Percentiles rank a stretch among this genome's conserved stretches.
Conservation (phyloP, 2,329 filamentous ascomycete species). For the Escovopsis sp. region DNA sequence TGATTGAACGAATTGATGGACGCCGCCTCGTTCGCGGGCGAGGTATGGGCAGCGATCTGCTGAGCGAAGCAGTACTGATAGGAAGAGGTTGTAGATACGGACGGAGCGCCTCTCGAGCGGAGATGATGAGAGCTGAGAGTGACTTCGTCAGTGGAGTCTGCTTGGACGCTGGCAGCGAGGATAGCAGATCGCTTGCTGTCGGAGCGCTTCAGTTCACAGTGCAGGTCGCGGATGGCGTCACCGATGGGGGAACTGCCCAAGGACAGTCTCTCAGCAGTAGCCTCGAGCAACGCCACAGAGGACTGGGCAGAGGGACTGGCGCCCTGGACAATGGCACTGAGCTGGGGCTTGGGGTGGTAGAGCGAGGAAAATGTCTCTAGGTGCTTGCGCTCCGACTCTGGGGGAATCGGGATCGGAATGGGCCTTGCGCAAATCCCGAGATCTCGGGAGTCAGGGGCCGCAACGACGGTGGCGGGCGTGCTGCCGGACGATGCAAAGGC, state of each 20-base stretch:
- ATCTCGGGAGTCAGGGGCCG: neutral
- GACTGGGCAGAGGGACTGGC: constrained; percentile 27
- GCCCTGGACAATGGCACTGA: constrained; percentile 30
- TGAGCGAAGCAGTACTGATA: too few relatives aligned
- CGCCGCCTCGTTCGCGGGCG: constrained; percentile 51
- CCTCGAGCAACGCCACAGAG: constrained; percentile 57
- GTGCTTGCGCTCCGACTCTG: too few relatives aligned
- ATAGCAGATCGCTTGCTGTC: constrained; percentile 53
- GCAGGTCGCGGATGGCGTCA: constrained; percentile 59
- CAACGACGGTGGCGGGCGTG: neutral
- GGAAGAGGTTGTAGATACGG: constrained; percentile 31
- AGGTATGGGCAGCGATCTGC: constrained; percentile 58
- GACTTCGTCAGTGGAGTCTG: constrained; percentile 16
- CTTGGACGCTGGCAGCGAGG: constrained; percentile 31
- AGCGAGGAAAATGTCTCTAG: too few relatives aligned
- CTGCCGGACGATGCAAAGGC: neutral
- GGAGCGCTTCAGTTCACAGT: constrained; percentile 53
- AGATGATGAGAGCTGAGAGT: constrained; percentile 8
- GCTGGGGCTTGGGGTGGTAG: constrained; percentile 26
- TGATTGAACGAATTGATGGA: constrained; percentile 44
- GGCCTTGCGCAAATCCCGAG: neutral
- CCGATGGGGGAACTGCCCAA: constrained; percentile 56
- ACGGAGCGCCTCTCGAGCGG: constrained; percentile 27
- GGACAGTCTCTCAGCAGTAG: constrained; percentile 59
- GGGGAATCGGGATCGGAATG: constrained; percentile 5